Evolutionary conservation across 2,329 filamentous ascomycete species (phyloP).

Genomic region (Whalleya microplaca): DNA sequence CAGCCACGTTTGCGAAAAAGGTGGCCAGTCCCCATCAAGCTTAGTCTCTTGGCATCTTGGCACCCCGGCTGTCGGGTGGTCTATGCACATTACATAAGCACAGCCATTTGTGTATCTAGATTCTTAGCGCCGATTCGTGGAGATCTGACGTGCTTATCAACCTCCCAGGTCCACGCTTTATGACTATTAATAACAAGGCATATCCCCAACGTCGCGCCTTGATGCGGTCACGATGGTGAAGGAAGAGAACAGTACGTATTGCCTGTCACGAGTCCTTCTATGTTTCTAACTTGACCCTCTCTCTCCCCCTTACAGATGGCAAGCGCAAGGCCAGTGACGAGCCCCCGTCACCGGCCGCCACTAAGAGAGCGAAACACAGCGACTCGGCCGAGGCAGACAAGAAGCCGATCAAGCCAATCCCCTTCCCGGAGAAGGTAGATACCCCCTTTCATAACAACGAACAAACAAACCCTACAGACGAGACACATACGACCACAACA

Average conservation of each 20-base stretch:
- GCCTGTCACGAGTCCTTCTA: slow-evolving; percentile 1
- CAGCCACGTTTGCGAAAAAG: slow-evolving; percentile 6
- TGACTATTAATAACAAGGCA: neutral
- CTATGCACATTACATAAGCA: neutral
- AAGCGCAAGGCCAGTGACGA: slow-evolving; percentile 78
- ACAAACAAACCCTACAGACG: slow-evolving; percentile 13
- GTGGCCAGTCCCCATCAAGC: slow-evolving; percentile 18
- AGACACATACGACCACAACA: neutral
- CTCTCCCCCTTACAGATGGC: slow-evolving; percentile 42
- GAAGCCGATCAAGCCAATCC: slow-evolving; percentile 66
- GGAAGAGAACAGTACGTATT: slow-evolving; percentile 43
- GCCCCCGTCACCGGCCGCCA: slow-evolving; percentile 61
- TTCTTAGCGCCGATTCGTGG: neutral
- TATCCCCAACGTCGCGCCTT: neutral
- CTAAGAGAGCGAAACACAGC: slow-evolving; percentile 66
- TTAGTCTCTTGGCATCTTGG: slow-evolving; percentile 5
- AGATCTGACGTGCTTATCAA: neutral
- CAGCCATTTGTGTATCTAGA: neutral
- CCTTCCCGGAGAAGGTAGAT: slow-evolving; percentile 83
- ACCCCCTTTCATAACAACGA: neutral
- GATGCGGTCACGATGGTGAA: slow-evolving; percentile 38
- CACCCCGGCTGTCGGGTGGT: neutral
- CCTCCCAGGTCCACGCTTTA: neutral
- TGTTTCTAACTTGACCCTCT: slow-evolving; percentile 8
- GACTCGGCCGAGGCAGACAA: slow-evolving; percentile 51